phyloP scores from a whole-genome alignment of 1,139 yeast species.

The Magnusiomyces tetraspermus region DNA sequence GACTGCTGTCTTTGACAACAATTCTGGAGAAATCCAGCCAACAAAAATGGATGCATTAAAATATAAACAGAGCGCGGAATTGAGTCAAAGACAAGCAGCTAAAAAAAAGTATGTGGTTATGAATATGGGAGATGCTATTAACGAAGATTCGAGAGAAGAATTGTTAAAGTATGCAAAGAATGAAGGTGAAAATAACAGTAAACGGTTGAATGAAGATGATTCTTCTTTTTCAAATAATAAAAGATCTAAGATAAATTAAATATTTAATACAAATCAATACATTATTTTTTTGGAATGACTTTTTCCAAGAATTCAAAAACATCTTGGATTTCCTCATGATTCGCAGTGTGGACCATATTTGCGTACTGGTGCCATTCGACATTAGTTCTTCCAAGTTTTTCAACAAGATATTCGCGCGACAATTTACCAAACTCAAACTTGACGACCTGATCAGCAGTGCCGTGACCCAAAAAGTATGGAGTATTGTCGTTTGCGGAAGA shows the following conservation, averaged over 20 bases:
- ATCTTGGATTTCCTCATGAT: constrained; percentile 56
- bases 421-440: constrained; percentile 40
- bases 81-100: neutral
- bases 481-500: constrained; percentile 45
- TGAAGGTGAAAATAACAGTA: constrained; percentile 19
- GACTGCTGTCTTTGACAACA: neutral
- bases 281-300: constrained; percentile 20
- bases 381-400: constrained; percentile 46
- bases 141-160: constrained; percentile 35
- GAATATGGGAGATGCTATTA: constrained; percentile 19
- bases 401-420: constrained; percentile 33
- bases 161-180: constrained; percentile 30
- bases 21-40: neutral
- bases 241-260: neutral
- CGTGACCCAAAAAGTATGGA: constrained; percentile 86
- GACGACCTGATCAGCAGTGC: constrained; percentile 65
- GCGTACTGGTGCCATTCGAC: constrained; percentile 50
- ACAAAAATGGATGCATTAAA: constrained; percentile 1
- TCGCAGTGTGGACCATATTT: constrained; percentile 60
- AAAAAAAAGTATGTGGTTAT: constrained; percentile 18
- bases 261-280: neutral
- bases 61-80: neutral
- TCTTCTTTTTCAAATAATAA: neutral
- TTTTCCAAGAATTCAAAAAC: constrained; percentile 44
- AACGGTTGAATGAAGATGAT: neutral